Conservation (phyloP, 1,139 yeast genomes). For the Nakaseomyces delphensis region DNA sequence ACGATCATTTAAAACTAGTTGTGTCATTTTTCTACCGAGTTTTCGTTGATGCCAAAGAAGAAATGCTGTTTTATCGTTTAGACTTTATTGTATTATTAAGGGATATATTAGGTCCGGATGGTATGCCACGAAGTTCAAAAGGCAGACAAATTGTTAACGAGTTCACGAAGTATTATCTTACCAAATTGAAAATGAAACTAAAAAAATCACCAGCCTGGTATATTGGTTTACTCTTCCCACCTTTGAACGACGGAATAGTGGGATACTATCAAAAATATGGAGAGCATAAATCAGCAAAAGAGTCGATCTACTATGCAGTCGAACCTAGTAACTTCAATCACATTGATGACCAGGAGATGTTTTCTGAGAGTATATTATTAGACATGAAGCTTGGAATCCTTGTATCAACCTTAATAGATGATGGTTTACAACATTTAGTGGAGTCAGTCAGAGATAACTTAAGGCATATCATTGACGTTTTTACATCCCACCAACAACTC, state of each 20-base stretch:
- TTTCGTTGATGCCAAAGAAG: conserved; percentile 55
- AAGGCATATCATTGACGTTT: conserved; percentile 12
- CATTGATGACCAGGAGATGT: conserved; percentile 20
- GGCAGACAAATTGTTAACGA: conserved; percentile 54
- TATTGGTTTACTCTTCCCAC: conserved; percentile 61
- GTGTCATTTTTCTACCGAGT: conserved; percentile 65
- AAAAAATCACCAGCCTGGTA: conserved; percentile 48
- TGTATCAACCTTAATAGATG: conserved; percentile 29
- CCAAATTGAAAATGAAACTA: conserved; percentile 45
- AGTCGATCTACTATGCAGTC: conserved; percentile 14
- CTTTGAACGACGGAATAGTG: conserved; percentile 41
- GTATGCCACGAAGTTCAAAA: conserved; percentile 29
- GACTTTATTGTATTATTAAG: conserved; percentile 61
- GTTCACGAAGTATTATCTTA: conserved; percentile 61
- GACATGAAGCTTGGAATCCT: conserved; percentile 28
- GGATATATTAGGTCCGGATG: conserved; percentile 37
- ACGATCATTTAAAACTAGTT: conserved; percentile 53
- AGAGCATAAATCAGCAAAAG: conserved; percentile 13
- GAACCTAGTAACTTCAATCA: conserved; percentile 21
- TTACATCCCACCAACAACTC: conserved; percentile 13
- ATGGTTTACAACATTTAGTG: conserved; percentile 22
- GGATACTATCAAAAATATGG: conserved; percentile 46
- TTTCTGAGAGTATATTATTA: conserved; percentile 17
- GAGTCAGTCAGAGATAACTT: conserved; percentile 19
- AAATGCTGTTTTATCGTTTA: conserved; percentile 55